Base-by-base conservation (phyloP, 2,329 filamentous ascomycete genomes). In the Ceratocystis cacaofunesta region DNA sequence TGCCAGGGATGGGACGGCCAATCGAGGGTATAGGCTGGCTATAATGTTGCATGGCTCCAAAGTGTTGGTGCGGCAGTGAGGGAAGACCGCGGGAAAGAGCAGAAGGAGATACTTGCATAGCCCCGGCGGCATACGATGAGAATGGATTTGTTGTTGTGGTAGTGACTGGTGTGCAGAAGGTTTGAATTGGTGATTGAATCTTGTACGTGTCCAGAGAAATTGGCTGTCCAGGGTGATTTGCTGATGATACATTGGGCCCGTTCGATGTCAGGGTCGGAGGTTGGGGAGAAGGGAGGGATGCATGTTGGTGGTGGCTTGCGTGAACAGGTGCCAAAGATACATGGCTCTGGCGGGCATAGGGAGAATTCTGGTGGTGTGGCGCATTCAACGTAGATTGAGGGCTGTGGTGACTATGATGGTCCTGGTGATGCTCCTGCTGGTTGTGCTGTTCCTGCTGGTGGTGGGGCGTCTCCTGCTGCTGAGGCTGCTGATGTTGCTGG, bases 1-100 rank as follows among this genome's bases (percentile, higher is more conserved):
- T 81, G 71, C 92, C 94, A 17, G 88, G 87, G 32, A 92, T 85
- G 0, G 86, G 81, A 86, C 81, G n/a, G 79, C 63, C 41, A 22
- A 65, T 60, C 5, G 60, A 32, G 15, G 61, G 61, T 28, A 65
- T 65, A 4, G 60, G n/a, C 30, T 50, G 44, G 19, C 32, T 12
- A 36, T 61, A 61, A 3, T 55, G 57, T 6, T 55, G 25, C 57
- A 55, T 32, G 43, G 55, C 15, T 17, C 57, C 25, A 61, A 46
- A 61, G 10, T 25, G 25, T 4, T 32, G 32, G 28, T 55, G 50
- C 17, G 44, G 48, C 15, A 64, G 15, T 1, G 65, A 60, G 22
- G 61, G 60, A 12, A 67, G 62, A 6, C 65, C 44, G 44, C 65
- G 61, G 5, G 57, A 48, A 25, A 52, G 30, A 7, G 61, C 25